A percentile compares a stretch with the other conserved stretches of the same genome.
Conservation (phyloP, 805 yeast species). For the Myxozyma geophila region DNA sequence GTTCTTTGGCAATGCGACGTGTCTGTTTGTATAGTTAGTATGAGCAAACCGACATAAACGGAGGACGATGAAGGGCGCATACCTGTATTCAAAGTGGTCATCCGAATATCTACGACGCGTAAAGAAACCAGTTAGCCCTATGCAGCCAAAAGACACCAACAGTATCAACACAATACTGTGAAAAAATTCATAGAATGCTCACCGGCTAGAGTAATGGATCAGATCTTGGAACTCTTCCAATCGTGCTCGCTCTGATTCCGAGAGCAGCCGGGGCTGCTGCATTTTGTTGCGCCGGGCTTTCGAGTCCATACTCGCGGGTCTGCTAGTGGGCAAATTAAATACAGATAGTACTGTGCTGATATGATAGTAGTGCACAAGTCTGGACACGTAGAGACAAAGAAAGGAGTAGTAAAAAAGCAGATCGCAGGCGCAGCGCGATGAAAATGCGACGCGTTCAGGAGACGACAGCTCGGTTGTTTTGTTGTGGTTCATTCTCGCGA, state of each 20-base stretch:
- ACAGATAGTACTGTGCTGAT: neutral
- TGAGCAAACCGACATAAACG: neutral
- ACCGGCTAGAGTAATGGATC: constrained; percentile 88
- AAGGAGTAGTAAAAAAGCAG: too few species aligned
- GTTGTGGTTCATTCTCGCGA: neutral
- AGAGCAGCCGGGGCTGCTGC: constrained; percentile 60
- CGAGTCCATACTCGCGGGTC: constrained; percentile 18
- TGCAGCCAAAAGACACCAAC: neutral
- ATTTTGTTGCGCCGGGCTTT: constrained; percentile 19
- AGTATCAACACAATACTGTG: neutral
- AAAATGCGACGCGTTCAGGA: neutral
- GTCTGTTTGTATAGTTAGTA: constrained; percentile 51
- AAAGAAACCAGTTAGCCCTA: neutral
- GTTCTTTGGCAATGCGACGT: constrained; percentile 94
- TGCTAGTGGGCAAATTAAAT: neutral
- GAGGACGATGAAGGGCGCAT: constrained; percentile 29
- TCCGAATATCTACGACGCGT: constrained; percentile 69
- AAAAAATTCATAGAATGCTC: constrained; percentile 31
- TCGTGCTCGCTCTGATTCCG: constrained; percentile 82
- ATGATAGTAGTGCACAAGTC: too few species aligned
- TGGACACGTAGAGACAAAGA: too few species aligned
- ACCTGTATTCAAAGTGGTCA: constrained; percentile 82
- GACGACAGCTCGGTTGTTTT: neutral
- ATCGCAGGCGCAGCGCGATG: neutral
- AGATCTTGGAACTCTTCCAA: constrained; percentile 89